phyloP scores from a whole-genome alignment of 140 eudicot genomes.

The Ambrosia hybrid region DNA sequence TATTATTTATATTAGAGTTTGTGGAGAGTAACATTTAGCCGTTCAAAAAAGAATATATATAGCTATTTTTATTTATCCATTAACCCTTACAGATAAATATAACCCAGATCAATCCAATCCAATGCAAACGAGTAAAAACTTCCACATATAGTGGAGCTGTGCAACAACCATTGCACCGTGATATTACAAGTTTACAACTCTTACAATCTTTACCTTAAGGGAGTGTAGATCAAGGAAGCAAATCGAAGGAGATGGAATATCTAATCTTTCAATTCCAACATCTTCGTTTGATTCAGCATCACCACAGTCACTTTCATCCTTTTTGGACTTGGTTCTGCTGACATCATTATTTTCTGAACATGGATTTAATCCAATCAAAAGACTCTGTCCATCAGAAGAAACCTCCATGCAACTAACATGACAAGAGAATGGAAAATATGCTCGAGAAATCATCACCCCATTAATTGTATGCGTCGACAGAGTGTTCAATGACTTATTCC shows the following conservation, averaged over 20 bases:
- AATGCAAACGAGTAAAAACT: neutral
- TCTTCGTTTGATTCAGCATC: slow-evolving; percentile 26
- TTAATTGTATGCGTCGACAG: slow-evolving; percentile 78
- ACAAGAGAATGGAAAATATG: slow-evolving; percentile 52
- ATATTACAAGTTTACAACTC: neutral
- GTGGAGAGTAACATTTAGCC: no score
- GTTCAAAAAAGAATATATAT: no score
- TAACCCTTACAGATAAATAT: neutral
- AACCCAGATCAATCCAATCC: neutral
- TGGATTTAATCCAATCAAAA: slow-evolving; percentile 74
- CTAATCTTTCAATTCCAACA: slow-evolving; percentile 38
- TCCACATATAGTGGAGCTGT: neutral
- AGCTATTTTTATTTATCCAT: neutral
- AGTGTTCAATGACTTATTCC: slow-evolving; percentile 52
- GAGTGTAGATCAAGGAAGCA: slow-evolving; percentile 80
- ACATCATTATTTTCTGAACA: slow-evolving; percentile 42
- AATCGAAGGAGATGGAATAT: slow-evolving; percentile 67
- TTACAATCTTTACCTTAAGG: slow-evolving; percentile 53
- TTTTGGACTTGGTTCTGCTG: slow-evolving; percentile 15
- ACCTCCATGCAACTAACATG: slow-evolving; percentile 78
- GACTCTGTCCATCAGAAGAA: slow-evolving; percentile 73
- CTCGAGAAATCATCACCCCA: slow-evolving; percentile 60
- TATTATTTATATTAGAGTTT: no score
- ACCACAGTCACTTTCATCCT: slow-evolving; percentile 21
- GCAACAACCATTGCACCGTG: neutral